Base-by-base conservation (phyloP, 352 stramenopile species). In the Poterioochromonas sp. region DNA sequence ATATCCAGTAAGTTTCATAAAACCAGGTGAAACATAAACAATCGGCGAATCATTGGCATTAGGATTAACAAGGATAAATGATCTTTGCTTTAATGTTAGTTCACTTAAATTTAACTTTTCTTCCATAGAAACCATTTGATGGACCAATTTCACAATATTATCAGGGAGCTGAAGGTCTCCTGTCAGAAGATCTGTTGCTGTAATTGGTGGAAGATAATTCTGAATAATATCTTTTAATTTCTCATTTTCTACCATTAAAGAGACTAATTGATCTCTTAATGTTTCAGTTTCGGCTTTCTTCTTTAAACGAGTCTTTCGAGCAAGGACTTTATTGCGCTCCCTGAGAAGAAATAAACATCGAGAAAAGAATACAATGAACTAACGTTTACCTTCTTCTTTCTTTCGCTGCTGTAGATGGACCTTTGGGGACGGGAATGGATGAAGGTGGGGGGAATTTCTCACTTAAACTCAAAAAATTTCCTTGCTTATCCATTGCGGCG, bases 1-100 rank as follows among this genome's bases (percentile, higher is more conserved):
- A 78, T 86, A 86, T 0, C 82, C 82, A 12, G 73, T 32, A 44
- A 73, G 87, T 87, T 84, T 92, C 89, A 34, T 8, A 47, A 69
- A 69, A 39, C 82, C 82, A 51, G 80, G 77, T 63, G 78, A 83
- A 11, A 80, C 82, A 63, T 83, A 85, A 32, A 85, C 82, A 53
- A 85, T 85, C 1, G 82, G 79, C 8, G 8, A 53, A 53, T 53
- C 44, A 53, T 53, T 8, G 8, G 44, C 44, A 53, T 53, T 8
- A 20, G 44, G 44, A 53, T 53, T 53, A 20, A 20, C 44, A 20
- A 53, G 8, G 20, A 8, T 20, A 53, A 20, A 53, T 8, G 44
- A 53, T 53, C 20, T 8, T 53, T 53, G 44, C 44, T 53, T 53
- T 53, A 20, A 20, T 20, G 8, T 53, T 53, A 53, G 44, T 53